Evolutionary conservation across 164 flowering plant genomes (phyloP), one percentile per base, ranked within the genome.

Genomic region (Berberis thunbergii): DNA sequence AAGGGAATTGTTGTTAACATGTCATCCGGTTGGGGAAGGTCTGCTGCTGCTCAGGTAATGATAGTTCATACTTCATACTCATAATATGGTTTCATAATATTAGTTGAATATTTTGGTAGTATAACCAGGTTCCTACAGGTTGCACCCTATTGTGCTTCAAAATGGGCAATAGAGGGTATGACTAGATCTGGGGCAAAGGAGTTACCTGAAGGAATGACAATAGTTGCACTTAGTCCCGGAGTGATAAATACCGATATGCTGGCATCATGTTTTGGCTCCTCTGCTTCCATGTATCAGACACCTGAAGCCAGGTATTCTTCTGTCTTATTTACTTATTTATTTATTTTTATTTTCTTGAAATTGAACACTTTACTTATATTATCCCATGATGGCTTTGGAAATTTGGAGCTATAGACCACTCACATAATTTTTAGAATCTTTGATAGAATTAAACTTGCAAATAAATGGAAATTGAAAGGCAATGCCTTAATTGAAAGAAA

Each of bases 21-120:
- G 82, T 94, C 98, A 65, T 94, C 98, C 67, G 96, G 98, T 4
- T 94, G 97, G 97, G 98, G 98, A 73, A 82, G 98, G 72, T 88
- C 93, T 70, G 94, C 84, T 45, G 98, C 97, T 55, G 98, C 97
- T 10, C 81, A 82, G 91, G 97, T 92, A 78, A 66, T 54, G 65
- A 56, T 44, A 39, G 7, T 26, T 26, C 26, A 26, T 26, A 26
- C 26, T 69, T 41, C 59, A 6, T 49, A 45, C 26, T 62, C 8
- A 52, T 52, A 62, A 6, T 65, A 41, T 6, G 9, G 50, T 48
- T 48, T 9, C 9, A 48, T 48, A 48, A 48, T 48, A 9, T 48
- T 48, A 9, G 9, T 48, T 48, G 7, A 9, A 5, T 48, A 9
- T 26, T 26, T 26, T 26, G 11, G 13, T 10, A 6, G 13, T 52